A percentile compares a stretch with the other conserved stretches of the same genome.
phyloP scores from a whole-genome alignment of 2,329 filamentous ascomycete species.

The Spiromastix sp. region DNA sequence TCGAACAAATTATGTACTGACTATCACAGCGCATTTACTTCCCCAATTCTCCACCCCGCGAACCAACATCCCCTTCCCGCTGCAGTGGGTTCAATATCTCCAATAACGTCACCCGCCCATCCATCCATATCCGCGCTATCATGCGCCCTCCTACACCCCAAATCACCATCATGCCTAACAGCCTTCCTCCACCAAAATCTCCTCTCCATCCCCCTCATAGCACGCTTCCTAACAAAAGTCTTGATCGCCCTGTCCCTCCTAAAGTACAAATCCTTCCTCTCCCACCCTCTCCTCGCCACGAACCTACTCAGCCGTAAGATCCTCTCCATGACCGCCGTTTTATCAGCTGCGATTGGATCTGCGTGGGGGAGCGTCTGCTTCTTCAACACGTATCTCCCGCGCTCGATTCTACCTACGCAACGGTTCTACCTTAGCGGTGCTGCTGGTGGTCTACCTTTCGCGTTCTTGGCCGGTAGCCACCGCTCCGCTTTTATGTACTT shows the following conservation, averaged over 20 bases:
- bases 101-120: slow-evolving; percentile 74
- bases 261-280: slow-evolving; percentile 56
- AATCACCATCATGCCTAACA: slow-evolving; percentile 76
- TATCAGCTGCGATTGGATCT: slow-evolving; percentile 74
- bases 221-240: slow-evolving; percentile 59
- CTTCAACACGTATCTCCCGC: slow-evolving; percentile 70
- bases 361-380: slow-evolving; percentile 85
- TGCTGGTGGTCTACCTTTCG: slow-evolving; percentile 69
- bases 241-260: slow-evolving; percentile 59
- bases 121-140: slow-evolving; percentile 76
- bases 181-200: slow-evolving; percentile 85
- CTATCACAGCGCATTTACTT: slow-evolving; percentile 56
- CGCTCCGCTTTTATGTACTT: slow-evolving; percentile 57
- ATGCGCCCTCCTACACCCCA: slow-evolving; percentile 80
- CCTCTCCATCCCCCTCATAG: slow-evolving; percentile 65
- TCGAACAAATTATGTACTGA: slow-evolving; percentile 4
- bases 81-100: slow-evolving; percentile 56
- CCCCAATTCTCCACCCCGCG: slow-evolving; percentile 75
- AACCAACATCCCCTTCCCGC: slow-evolving; percentile 50
- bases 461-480: slow-evolving; percentile 55
- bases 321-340: slow-evolving; percentile 64
- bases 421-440: slow-evolving; percentile 86
- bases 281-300: slow-evolving; percentile 57
- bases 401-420: slow-evolving; percentile 64
- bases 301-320: slow-evolving; percentile 58